Evolutionary conservation across 768 basidiomycete species (phyloP).

Genomic region (Lenzites betulinus): DNA sequence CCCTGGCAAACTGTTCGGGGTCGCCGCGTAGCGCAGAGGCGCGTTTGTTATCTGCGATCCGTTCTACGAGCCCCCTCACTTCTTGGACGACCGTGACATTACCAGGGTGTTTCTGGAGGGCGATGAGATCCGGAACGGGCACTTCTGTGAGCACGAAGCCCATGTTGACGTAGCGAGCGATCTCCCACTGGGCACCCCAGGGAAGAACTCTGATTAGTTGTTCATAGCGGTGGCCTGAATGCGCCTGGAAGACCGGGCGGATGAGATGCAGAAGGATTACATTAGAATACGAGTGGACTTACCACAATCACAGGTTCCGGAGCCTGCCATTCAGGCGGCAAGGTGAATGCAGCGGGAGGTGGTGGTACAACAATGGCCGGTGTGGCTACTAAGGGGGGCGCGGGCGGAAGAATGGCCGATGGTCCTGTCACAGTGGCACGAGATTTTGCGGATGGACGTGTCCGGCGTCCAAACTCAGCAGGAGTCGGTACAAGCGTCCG

Average conservation of each 20-base stretch:
- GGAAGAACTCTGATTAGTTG: slow-evolving; percentile 7
- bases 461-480: too few relatives aligned
- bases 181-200: slow-evolving; percentile 54
- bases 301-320: slow-evolving; percentile 12
- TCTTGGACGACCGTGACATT: slow-evolving; percentile 29
- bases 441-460: too few relatives aligned
- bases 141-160: slow-evolving; percentile 37
- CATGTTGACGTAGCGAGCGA: slow-evolving; percentile 45
- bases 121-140: slow-evolving; percentile 30
- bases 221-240: background rate
- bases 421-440: too few relatives aligned
- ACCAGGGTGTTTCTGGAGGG: slow-evolving; percentile 25
- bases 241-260: background rate
- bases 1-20: slow-evolving; percentile 1
- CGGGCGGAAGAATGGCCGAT: too few relatives aligned
- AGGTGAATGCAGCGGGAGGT: background rate
- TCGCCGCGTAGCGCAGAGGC: background rate
- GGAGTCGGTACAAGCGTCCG: too few relatives aligned
- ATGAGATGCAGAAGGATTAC: background rate
- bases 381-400: background rate
- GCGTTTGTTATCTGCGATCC: background rate
- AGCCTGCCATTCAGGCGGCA: background rate
- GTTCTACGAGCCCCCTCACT: slow-evolving; percentile 5
- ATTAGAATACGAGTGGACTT: background rate
- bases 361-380: background rate